These are phyloP conservation scores for Podaxis sp. DNA, from an alignment of 768 basidiomycete genomes.

Conservation along the genomic window DNA sequence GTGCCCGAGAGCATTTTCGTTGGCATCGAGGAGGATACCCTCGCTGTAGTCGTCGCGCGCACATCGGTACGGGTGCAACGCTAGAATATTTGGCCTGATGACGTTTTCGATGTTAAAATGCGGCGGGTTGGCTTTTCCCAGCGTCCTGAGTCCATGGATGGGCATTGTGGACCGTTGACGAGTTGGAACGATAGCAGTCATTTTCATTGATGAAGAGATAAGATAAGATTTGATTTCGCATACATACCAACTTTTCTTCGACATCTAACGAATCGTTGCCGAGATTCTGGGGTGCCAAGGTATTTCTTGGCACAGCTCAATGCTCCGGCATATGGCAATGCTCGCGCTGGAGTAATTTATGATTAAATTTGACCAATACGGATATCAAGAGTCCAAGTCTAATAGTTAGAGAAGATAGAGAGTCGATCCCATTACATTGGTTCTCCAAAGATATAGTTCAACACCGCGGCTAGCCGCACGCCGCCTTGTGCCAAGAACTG, in stretches of 20 bases:
- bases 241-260: too few relatives aligned
- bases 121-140: constrained; percentile 44
- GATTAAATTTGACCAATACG: too few relatives aligned
- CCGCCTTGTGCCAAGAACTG: constrained; percentile 80
- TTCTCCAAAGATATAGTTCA: constrained; percentile 67
- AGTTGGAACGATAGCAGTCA: constrained; percentile 1
- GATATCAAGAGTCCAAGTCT: too few relatives aligned
- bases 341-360: too few relatives aligned
- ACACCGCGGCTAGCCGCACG: constrained; percentile 73
- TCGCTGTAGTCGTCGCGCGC: constrained; percentile 93
- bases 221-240: constrained; percentile 13
- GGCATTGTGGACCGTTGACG: constrained; percentile 36
- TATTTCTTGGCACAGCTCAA: too few relatives aligned
- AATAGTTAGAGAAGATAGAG: too few relatives aligned
- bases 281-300: too few relatives aligned
- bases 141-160: constrained; percentile 51
- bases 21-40: constrained; percentile 93
- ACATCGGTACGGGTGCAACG: constrained; percentile 90
- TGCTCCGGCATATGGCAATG: too few relatives aligned
- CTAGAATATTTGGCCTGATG: constrained; percentile 91
- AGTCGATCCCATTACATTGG: too few relatives aligned
- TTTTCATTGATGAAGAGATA: constrained; percentile 7
- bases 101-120: constrained; percentile 85
- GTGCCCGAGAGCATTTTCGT: constrained; percentile 94
- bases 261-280: too few relatives aligned